These are phyloP conservation scores for Dissophora globulifera DNA, from an alignment of 192 early-diverging fungal species.

Conservation along the genomic window DNA sequence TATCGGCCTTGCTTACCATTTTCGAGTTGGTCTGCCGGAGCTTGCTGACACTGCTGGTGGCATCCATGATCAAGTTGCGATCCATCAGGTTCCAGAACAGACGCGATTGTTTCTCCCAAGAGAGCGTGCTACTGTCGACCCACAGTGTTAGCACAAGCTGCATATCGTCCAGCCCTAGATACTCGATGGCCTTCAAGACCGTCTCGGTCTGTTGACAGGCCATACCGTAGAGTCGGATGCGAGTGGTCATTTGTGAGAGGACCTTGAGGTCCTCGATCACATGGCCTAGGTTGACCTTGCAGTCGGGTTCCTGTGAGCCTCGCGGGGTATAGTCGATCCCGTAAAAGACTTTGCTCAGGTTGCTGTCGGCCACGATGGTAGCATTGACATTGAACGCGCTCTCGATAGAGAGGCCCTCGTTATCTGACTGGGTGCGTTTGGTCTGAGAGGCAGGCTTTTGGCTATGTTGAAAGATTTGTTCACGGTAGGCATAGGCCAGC, in stretches of 20 bases:
- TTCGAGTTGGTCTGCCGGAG: slow-evolving; percentile 16
- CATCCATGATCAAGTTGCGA: slow-evolving; percentile 13
- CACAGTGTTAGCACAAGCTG: slow-evolving; percentile 71
- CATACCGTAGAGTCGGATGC: slow-evolving; percentile 72
- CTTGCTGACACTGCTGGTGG: slow-evolving; percentile 30
- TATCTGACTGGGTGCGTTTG: neutral
- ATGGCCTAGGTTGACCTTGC: slow-evolving; percentile 60
- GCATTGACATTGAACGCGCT: slow-evolving; percentile 43
- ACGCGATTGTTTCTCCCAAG: slow-evolving; percentile 46
- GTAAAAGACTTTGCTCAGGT: slow-evolving; percentile 55
- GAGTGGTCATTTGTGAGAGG: slow-evolving; percentile 62
- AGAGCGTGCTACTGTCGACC: slow-evolving; percentile 63
- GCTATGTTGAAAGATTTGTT: slow-evolving; percentile 11
- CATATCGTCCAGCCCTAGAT: slow-evolving; percentile 62
- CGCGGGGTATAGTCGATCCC: slow-evolving; percentile 71
- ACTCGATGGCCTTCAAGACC: slow-evolving; percentile 68
- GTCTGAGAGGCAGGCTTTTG: neutral
- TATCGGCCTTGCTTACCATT: slow-evolving; percentile 50
- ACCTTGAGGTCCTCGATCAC: slow-evolving; percentile 70
- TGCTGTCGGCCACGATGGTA: slow-evolving; percentile 41
- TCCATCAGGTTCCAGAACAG: slow-evolving; percentile 44
- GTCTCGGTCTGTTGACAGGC: slow-evolving; percentile 72
- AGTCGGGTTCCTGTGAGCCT: slow-evolving; percentile 65
- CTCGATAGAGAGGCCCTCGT: too few relatives aligned
- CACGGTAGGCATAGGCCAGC: slow-evolving; percentile 17